These are phyloP conservation scores for Talaromyces rugulosus DNA, from an alignment of 2,329 filamentous ascomycete genomes.

Conservation along the genomic window DNA sequence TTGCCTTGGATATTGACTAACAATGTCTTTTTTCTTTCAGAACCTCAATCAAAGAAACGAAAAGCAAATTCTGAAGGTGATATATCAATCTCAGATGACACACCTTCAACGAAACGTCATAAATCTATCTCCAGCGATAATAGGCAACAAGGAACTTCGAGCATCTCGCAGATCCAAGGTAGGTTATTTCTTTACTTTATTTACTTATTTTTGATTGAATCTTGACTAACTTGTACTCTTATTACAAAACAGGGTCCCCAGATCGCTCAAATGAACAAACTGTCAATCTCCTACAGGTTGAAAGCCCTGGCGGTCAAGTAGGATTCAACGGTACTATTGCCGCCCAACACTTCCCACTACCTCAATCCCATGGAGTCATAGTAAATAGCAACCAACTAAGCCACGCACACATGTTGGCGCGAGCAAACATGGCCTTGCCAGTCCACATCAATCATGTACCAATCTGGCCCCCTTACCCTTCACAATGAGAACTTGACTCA, in stretches of 20 bases:
- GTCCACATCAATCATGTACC: background rate
- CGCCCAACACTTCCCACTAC: background rate
- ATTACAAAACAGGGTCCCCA: background rate
- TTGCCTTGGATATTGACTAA: background rate
- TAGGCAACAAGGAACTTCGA: background rate
- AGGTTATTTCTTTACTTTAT: background rate
- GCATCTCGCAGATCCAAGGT: background rate
- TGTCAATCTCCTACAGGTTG: no score
- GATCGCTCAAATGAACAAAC: background rate
- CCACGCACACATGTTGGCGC: background rate
- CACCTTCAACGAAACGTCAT: background rate
- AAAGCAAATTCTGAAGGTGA: background rate
- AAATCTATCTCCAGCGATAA: background rate
- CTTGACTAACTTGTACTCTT: background rate
- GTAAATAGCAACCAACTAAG: background rate
- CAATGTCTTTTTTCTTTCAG: background rate
- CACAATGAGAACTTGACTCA: background rate
- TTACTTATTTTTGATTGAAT: background rate
- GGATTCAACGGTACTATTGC: background rate
- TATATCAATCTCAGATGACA: background rate
- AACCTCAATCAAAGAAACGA: background rate
- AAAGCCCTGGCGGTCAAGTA: background rate
- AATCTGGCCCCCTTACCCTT: background rate
- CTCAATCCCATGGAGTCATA: background rate
- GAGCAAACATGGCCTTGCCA: background rate